Conservation (phyloP, 176 grass and related monocot species). For the Saccharum spontaneum region DNA sequence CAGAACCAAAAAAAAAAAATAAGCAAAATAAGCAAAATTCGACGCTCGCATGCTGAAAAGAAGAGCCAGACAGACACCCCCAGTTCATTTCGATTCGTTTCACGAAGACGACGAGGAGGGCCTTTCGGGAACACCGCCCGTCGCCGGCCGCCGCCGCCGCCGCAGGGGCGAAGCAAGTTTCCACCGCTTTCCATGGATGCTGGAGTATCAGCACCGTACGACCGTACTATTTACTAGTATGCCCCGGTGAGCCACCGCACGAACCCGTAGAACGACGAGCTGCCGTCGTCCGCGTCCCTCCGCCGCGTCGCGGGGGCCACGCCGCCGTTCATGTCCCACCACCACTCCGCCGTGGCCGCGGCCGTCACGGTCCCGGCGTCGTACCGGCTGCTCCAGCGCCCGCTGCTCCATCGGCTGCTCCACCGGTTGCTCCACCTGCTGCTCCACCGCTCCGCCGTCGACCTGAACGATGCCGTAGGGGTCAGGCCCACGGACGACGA, state of each 20-base stretch:
- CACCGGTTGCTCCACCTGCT: conserved; percentile 62
- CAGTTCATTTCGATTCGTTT: conserved; percentile 24
- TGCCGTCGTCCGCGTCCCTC: conserved; percentile 49
- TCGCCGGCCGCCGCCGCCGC: not conserved
- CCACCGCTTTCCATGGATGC: not conserved
- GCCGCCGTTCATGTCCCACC: conserved; percentile 78
- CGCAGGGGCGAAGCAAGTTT: not conserved
- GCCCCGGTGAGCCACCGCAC: conserved; percentile 72
- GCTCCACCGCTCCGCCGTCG: conserved; percentile 60
- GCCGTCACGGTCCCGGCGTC: conserved; percentile 42
- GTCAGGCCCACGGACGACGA: conserved; percentile 36
- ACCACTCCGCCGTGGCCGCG: conserved; percentile 47
- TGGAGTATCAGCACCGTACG: not conserved
- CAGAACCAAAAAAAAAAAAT: not conserved
- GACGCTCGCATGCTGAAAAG: conserved; percentile 18
- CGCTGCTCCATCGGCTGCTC: conserved; percentile 77
- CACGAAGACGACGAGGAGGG: not conserved
- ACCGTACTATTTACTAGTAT: conserved; percentile 34
- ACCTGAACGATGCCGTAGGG: conserved; percentile 67
- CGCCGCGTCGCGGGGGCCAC: conserved; percentile 22
- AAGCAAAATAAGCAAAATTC: not conserved
- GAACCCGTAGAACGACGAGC: conserved; percentile 53
- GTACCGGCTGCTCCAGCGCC: conserved; percentile 66
- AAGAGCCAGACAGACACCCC: not conserved
- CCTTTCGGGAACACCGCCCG: conserved; percentile 1